Conservation (phyloP, 495 filamentous ascomycete genomes). For the Margaritispora aquatica region DNA sequence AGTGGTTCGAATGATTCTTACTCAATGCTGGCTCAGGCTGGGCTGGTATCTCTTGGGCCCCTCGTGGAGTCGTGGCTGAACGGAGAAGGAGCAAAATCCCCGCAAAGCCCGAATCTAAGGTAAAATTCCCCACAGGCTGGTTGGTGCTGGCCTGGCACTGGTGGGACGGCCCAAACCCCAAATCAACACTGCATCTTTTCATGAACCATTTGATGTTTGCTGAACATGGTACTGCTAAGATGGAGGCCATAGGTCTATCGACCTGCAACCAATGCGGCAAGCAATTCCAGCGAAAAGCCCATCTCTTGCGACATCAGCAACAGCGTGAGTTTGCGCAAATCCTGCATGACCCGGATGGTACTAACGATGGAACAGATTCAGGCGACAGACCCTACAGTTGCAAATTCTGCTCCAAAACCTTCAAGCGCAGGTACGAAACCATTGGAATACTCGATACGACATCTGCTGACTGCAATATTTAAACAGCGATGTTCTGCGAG, state of each 20-base stretch:
- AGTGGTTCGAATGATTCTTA: too few relatives aligned
- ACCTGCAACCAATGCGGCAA: conserved; percentile 24
- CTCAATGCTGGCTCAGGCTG: neutral
- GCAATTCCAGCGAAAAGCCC: conserved; percentile 25
- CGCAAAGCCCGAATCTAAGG: neutral
- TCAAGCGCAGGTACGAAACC: conserved; percentile 23
- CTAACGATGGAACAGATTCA: conserved; percentile 17
- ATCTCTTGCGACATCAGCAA: conserved; percentile 23
- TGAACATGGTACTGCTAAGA: conserved; percentile 13
- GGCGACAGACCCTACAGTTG: conserved; percentile 21
- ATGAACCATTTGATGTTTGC: conserved; percentile 7
- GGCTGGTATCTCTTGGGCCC: too few relatives aligned
- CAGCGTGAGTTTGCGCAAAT: conserved; percentile 18
- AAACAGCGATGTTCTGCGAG: conserved; percentile 24
- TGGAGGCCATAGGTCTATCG: conserved; percentile 20
- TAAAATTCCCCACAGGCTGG: conserved; percentile 3
- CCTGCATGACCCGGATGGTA: neutral
- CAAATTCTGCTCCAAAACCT: conserved; percentile 27
- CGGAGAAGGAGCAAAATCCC: neutral
- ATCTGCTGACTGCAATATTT: conserved; percentile 4
- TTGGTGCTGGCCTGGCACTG: neutral
- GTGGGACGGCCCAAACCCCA: conserved; percentile 5
- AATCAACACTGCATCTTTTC: conserved; percentile 6
- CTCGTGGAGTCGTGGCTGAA: neutral
- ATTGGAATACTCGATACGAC: neutral